Base-by-base conservation (phyloP, 2,329 filamentous ascomycete genomes). In the Botrytis hyacinthi region DNA sequence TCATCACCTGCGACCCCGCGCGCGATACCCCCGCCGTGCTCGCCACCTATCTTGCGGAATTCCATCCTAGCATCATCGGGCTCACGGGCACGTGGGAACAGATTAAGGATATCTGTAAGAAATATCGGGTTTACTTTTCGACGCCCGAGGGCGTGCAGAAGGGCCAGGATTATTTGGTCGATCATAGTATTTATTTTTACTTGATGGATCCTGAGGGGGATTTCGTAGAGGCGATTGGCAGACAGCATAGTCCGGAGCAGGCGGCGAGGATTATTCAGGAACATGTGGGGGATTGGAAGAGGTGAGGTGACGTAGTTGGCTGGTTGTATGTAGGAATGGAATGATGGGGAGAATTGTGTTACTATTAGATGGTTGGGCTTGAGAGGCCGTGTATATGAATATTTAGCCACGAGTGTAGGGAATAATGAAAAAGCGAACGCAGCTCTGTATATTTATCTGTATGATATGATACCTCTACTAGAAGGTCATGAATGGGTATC, bases 111-210 rank as follows among this genome's bases (percentile, higher is more conserved):
- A 91, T 97, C 73, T 99, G 96, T 87, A 98, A 97, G 86, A 92
- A 92, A 77, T 99, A 98, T 83, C 88, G 96, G 32, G 96, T 99
- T 72, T 99, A 99, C 85, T 99, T 99, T 80, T 96, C 93, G 81
- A 99, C 96, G 66, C 96, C 96, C 48, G 87, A 89, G 78, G 88
- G 94, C 76, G 93, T 98, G 73, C 92, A 95, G 86, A 92, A 94
- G 1, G 96, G 95, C 1, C 93, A 98, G 86, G 96, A 99, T 83
- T 99, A 99, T 82, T 84, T 99, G 79, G 96, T 99, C 20, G 96
- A 99, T 83, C 96, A 99, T 85, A 98, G 94, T 83, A 99, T 99
- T 78, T 99, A 99, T 86, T 99, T 99, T 80, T 99, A 99, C 83
- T 85, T 99, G 78, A 99, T 99, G 96, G 96, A 98, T 82, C 96